Base-by-base conservation (phyloP, 805 yeast genomes). In the Wickerhamiella musiphila region DNA sequence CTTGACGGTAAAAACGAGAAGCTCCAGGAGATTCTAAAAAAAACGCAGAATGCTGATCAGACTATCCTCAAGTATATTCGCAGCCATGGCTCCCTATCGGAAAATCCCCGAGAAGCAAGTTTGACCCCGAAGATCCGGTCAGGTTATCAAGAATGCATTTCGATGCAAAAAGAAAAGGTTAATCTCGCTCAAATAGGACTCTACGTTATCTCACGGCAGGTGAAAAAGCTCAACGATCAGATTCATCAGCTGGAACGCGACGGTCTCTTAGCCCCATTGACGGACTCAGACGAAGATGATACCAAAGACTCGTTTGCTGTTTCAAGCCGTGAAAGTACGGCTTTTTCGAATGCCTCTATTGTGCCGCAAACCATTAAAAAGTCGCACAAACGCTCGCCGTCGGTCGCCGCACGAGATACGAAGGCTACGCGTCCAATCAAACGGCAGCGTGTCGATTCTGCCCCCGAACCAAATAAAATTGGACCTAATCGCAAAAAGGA, bases 151-250 rank as follows among this genome's bases (percentile, higher is more conserved):
- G 56, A 61, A 28, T 72, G 76, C 5, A 60, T 66, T 33, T 59
- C 58, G 33, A 44, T 81, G 24, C 95, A 86, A 49, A 66, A 69
- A 38, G 90, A 78, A 37, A 86, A 90, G 56, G 68, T 76, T 30
- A 56, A 74, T 9, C 53, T 83, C 24, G 79, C 94, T 4, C 78
- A 81, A 47, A 82, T 93, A 1, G 84, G 93, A 3, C 60, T 86
- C 29, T 78, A 75, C 49, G 52, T 78, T 20, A 69, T 86, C 3
- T 57, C 83, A 2, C 77, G 78, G 47, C 93, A 86, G 51, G 58
- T 83, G 37, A 61, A 62, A 33, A 67, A 67, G 42, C 64, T 86
- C 24, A 90, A 82, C 45, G 65, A 70, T 14, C 93, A 79, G 43
- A 73, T 86, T 31, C 70, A 70, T 36, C 67, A 69, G 45, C 58